Evolutionary conservation across 257 asterid species (phyloP), one percentile per base, ranked within the genome.

Genomic region (Linaria vulgaris): DNA sequence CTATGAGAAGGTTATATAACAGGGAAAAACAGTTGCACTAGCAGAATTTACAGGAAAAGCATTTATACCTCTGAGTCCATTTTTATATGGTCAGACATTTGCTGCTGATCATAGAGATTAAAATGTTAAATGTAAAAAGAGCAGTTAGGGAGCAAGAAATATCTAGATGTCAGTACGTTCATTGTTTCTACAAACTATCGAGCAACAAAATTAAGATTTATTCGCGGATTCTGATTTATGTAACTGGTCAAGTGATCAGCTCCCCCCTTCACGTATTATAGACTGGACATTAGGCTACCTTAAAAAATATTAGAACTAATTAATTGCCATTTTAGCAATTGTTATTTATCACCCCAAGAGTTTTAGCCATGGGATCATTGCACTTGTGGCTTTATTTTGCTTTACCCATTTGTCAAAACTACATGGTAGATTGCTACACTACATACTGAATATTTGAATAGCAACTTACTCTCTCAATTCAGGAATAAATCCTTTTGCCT

Each of bases 391-490:
- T 56, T 5, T 56, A 30, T 37, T 62, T 30, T 62, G 8, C n/a
- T 3, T 27, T 48, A 12, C 1, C 13, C 14, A 39, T 38, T 24
- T 13, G 27, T 31, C 46, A 4, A 41, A 27, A 6, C 27, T 51
- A 49, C 25, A 43, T 16, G 27, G 11, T 45, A 11, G 8, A 27
- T 53, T 24, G 30, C 30, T 55, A 10, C 45, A 41, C 54, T 43
- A 50, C 51, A 20, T 53, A 54, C 22, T 67, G 16, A 11, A 58
- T 16, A 56, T 45, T 27, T 24, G 13, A 24, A 64, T 13, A 45
- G 72, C 50, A 52, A 78, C 98, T 78, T 85, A 94, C 99, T 90
- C 96, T 82, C 75, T 85, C 83, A 94, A 61, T 61, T 90, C 99
- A 23, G 86, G 76, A 59, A 56, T 64, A 56, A 69, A 74, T 15